phyloP scores from a whole-genome alignment of 139 green algal species.

The Micractinium sp. region DNA sequence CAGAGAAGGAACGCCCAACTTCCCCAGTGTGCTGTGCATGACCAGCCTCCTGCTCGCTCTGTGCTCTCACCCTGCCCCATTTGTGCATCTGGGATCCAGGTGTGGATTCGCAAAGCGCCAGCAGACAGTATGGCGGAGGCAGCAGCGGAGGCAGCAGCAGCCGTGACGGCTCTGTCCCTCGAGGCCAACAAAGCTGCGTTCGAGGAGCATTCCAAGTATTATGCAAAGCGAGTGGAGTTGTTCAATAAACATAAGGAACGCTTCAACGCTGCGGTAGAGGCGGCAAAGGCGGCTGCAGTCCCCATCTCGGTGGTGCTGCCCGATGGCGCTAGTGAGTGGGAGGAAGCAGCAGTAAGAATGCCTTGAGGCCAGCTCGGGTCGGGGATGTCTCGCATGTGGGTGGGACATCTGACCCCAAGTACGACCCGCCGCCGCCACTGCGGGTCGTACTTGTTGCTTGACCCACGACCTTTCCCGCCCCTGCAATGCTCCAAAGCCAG shows the following conservation, averaged over 20 bases:
- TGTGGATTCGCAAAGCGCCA: not conserved
- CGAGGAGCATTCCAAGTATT: constrained; percentile 79
- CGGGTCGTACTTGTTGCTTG: not conserved
- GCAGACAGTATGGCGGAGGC: not conserved
- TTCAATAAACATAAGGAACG: constrained; percentile 86
- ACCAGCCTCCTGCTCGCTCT: too few species aligned
- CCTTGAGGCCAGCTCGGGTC: not conserved
- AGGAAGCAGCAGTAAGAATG: not conserved
- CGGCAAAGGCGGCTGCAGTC: constrained; percentile 49
- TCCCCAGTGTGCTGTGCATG: too few species aligned
- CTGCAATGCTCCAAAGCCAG: too few species aligned
- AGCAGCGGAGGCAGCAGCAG: not conserved
- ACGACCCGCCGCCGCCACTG: not conserved
- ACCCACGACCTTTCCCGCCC: not conserved
- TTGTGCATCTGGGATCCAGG: not conserved
- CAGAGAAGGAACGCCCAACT: too few species aligned
- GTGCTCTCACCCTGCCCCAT: too few species aligned
- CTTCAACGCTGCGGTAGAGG: constrained; percentile 56
- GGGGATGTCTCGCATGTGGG: not conserved
- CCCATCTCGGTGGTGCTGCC: constrained; percentile 90
- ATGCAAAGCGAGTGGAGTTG: constrained; percentile 84
- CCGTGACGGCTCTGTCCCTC: not conserved
- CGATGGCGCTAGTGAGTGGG: constrained; percentile 17
- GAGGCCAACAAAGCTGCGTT: constrained; percentile 36
- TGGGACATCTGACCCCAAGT: not conserved